phyloP scores from a whole-genome alignment of 768 basidiomycete species.

The Pleurotus giganteus region DNA sequence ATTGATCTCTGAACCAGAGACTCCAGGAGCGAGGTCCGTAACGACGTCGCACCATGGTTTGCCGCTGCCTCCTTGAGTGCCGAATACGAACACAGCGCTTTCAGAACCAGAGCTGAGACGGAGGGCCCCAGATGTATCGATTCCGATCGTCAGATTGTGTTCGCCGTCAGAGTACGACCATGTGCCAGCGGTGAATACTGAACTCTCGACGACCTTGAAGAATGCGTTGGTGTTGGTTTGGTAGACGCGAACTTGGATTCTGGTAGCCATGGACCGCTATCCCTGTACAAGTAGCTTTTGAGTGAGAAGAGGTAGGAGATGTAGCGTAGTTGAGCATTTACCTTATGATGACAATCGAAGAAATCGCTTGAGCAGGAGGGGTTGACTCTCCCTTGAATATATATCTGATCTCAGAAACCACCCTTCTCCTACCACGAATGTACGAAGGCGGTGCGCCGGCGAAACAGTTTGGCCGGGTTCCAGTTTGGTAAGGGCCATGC shows the following conservation, averaged over 20 bases:
- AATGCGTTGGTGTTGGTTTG: slow-evolving; percentile 2
- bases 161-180: background rate
- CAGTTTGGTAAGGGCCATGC: too few species aligned
- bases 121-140: slow-evolving; percentile 1
- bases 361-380: too few species aligned
- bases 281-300: too few species aligned
- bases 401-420: too few species aligned
- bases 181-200: background rate
- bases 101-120: background rate
- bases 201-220: background rate
- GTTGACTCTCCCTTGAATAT: too few species aligned
- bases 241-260: slow-evolving; percentile 2
- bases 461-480: too few species aligned
- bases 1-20: background rate
- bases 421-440: too few species aligned
- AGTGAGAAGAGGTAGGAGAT: too few species aligned
- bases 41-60: slow-evolving; percentile 1
- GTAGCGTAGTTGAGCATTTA: too few species aligned
- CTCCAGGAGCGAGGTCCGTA: background rate
- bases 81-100: background rate
- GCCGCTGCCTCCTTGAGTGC: background rate
- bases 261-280: too few species aligned
- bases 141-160: background rate
- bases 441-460: too few species aligned
- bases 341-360: too few species aligned